Base-by-base conservation (phyloP, 169 alveolate genomes). In the Theileria orientalis region DNA sequence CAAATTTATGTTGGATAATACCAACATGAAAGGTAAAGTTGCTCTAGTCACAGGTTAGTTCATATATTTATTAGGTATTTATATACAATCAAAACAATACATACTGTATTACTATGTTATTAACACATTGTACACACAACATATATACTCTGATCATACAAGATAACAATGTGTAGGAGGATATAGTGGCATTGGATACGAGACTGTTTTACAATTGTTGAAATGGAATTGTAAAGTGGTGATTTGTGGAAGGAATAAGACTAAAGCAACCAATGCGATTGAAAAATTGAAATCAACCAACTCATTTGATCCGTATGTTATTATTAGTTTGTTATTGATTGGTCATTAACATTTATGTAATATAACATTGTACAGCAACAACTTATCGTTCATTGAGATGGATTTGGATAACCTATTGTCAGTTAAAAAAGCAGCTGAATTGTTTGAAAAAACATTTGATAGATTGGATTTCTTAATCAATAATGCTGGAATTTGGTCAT, bases 261-360 rank as follows among this genome's bases (percentile, higher is more conserved):
- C 88, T 0, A 80, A 32, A 61, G 88, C 78, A 1, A 74, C 86
- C 19, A 72, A 80, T 40, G 84, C 88, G 3, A 67, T 80, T n/a
- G 79, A 72, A 14, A 46, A 67, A 30, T 64, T 80, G 16, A 61
- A 69, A 1, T 54, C 63, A 29, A 30, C 66, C 16, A 70, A 80
- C 2, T 40, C 35, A 25, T 76, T 78, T 49, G 63, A 40, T 16
- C 51, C 40, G 85, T 75, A 66, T 44, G 79, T 40, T 21, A 0
- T 11, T 11, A 30, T 37, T 29, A n/a, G 0, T 27, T n/a, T 44
- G 32, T 23, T 9, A 6, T n/a, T n/a, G n/a, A n/a, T n/a, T n/a
- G n/a, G n/a, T n/a, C n/a, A n/a, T n/a, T n/a, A n/a, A n/a, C n/a
- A n/a, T n/a, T n/a, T n/a, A n/a, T n/a, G n/a, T n/a, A n/a, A n/a